These are phyloP conservation scores for Bruguiera sexangula DNA, from an alignment of 345 rosid genomes.

Conservation along the genomic window DNA sequence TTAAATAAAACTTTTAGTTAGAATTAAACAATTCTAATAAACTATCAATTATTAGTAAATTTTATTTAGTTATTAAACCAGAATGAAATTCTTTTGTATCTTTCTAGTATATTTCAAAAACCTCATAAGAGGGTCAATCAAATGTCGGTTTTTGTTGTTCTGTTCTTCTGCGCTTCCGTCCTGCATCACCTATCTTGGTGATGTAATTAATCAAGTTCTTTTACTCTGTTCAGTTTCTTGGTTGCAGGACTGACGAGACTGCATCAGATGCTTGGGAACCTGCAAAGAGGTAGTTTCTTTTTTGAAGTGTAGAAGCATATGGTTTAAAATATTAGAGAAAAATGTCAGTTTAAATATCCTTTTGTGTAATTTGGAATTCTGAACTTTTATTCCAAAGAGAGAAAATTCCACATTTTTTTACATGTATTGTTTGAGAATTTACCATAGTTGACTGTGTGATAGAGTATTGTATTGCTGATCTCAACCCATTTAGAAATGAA, in stretches of 20 bases:
- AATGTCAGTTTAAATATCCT: neutral
- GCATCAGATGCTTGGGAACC: neutral
- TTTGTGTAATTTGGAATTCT: neutral
- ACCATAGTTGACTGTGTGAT: neutral
- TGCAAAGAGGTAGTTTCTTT: neutral
- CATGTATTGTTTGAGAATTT: conserved; percentile 1
- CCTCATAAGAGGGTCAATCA: no score
- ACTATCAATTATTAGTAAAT: no score
- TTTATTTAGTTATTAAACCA: no score
- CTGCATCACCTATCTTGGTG: neutral
- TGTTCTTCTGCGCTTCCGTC: no score
- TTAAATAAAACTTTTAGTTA: no score
- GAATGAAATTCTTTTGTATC: no score
- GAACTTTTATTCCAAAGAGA: neutral
- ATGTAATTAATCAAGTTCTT: neutral
- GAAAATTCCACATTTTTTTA: neutral
- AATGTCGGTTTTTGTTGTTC: no score
- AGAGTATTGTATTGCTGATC: neutral
- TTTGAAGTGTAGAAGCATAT: conserved; percentile 1
- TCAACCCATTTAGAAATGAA: neutral
- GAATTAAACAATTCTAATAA: no score
- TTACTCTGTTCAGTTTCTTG: neutral
- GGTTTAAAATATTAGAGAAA: conserved; percentile 6
- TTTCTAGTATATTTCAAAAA: no score
- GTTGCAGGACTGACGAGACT: neutral